These are phyloP conservation scores for Astragalus glycyphyllos DNA, from an alignment of 306 rosid genomes.

Conservation along the genomic window DNA sequence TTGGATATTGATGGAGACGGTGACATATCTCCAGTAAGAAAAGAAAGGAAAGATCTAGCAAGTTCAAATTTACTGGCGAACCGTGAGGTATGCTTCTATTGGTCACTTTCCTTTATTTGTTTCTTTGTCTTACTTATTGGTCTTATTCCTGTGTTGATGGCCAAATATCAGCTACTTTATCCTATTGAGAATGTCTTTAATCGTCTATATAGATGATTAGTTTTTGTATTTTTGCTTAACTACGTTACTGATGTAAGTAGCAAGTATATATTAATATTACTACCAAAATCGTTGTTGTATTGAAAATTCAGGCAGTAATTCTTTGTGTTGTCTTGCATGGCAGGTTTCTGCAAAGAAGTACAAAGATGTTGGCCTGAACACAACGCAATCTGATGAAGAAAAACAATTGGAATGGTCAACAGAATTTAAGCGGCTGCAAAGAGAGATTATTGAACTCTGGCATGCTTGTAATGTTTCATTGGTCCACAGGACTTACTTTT, in stretches of 20 bases:
- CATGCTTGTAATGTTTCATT: slow-evolving; percentile 77
- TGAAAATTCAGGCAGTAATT: slow-evolving; percentile 25
- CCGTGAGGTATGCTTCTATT: slow-evolving; percentile 56
- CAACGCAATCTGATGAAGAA: slow-evolving; percentile 55
- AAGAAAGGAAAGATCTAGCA: slow-evolving; percentile 39
- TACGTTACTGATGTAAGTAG: background rate
- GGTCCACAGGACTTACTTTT: slow-evolving; percentile 90
- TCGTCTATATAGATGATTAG: background rate
- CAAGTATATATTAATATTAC: background rate
- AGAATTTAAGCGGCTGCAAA: slow-evolving; percentile 75
- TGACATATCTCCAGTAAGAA: slow-evolving; percentile 41
- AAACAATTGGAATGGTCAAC: slow-evolving; percentile 66
- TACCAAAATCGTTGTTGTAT: slow-evolving; percentile 3
- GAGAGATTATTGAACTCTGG: slow-evolving; percentile 81
- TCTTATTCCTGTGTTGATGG: background rate
- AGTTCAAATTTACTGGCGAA: slow-evolving; percentile 47
- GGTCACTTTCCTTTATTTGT: slow-evolving; percentile 1
- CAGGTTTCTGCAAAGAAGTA: slow-evolving; percentile 57
- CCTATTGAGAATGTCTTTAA: slow-evolving; percentile 4
- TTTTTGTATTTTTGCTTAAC: slow-evolving; percentile 1
- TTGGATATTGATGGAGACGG: slow-evolving; percentile 34
- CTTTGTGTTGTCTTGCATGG: slow-evolving; percentile 35
- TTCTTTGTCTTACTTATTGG: slow-evolving; percentile 16
- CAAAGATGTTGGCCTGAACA: slow-evolving; percentile 69
- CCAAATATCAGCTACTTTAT: background rate